Percentiles rank a stretch among this genome's conserved stretches.
Evolutionary conservation across 352 stramenopile species (phyloP).

Genomic region (Bremia lactucae): DNA sequence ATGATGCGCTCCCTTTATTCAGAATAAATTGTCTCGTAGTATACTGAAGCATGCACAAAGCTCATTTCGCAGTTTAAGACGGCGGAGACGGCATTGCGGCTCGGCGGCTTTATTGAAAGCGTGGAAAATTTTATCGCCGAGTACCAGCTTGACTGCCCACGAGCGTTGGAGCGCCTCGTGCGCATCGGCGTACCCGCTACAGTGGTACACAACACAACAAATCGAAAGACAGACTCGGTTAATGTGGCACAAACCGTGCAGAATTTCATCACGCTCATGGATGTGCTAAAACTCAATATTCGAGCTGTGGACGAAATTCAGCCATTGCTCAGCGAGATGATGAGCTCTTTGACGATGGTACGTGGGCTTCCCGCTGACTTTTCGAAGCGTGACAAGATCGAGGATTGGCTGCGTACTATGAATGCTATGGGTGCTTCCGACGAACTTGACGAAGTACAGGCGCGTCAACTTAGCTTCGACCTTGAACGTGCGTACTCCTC

Average conservation of each 20-base stretch:
- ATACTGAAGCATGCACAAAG: constrained; percentile 93
- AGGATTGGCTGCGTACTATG: constrained; percentile 92
- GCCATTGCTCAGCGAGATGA: constrained; percentile 93
- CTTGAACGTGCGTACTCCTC: constrained; percentile 92
- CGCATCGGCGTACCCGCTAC: constrained; percentile 89
- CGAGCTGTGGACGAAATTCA: constrained; percentile 96
- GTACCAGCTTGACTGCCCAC: constrained; percentile 94
- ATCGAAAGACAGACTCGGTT: constrained; percentile 77
- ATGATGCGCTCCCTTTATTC: neutral
- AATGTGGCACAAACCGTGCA: constrained; percentile 92
- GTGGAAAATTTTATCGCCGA: constrained; percentile 87
- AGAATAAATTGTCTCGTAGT: constrained; percentile 36
- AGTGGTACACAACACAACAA: constrained; percentile 80
- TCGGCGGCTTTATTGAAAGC: constrained; percentile 53
- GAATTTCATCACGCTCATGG: constrained; percentile 98
- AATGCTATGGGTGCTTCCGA: constrained; percentile 95
- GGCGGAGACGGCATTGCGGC: constrained; percentile 87
- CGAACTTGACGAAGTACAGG: constrained; percentile 92
- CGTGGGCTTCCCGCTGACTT: constrained; percentile 92
- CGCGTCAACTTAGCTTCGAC: constrained; percentile 92
- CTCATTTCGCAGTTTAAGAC: constrained; percentile 98
- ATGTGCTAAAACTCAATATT: constrained; percentile 96
- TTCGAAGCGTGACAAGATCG: constrained; percentile 87
- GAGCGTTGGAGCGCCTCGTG: constrained; percentile 89
- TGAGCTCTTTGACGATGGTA: constrained; percentile 89